Conservation (phyloP, 2,329 filamentous ascomycete species). For the Colletotrichum euphorbiae region DNA sequence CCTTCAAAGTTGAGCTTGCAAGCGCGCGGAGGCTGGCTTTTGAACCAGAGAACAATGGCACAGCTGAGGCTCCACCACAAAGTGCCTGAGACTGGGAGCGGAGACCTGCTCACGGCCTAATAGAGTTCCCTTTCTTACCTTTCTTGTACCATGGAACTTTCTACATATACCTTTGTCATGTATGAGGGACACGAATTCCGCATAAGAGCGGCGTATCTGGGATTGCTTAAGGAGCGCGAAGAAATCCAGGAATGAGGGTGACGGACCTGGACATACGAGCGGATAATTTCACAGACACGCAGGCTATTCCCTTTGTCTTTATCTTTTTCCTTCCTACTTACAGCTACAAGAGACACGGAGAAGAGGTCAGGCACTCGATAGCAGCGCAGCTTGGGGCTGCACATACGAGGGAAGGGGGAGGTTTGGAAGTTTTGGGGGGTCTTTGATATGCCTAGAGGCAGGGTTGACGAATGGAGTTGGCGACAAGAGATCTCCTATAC, state of each 20-base stretch:
- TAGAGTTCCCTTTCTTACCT: slow-evolving; percentile 28
- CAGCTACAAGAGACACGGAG: background rate
- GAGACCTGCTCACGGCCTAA: slow-evolving; percentile 3
- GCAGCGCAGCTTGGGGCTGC: slow-evolving; percentile 17
- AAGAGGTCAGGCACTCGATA: slow-evolving; percentile 6
- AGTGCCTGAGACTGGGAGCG: slow-evolving; percentile 45
- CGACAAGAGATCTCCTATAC: slow-evolving; percentile 5
- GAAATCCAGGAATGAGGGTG: slow-evolving; percentile 22
- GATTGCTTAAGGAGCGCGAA: slow-evolving; percentile 30
- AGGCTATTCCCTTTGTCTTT: slow-evolving; percentile 37
- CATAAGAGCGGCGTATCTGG: slow-evolving; percentile 40
- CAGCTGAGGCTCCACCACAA: slow-evolving; percentile 43
- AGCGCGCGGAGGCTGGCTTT: slow-evolving; percentile 42
- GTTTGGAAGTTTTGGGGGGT: slow-evolving; percentile 15
- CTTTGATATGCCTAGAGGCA: slow-evolving; percentile 31
- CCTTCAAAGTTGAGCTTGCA: slow-evolving; percentile 48
- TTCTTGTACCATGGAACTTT: slow-evolving; percentile 40
- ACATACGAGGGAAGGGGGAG: slow-evolving; percentile 14
- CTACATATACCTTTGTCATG: slow-evolving; percentile 41
- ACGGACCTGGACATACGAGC: slow-evolving; percentile 36
- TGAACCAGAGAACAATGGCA: slow-evolving; percentile 46
- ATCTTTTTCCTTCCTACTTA: slow-evolving; percentile 2
- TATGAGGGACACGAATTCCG: slow-evolving; percentile 40
- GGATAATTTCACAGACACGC: slow-evolving; percentile 35
- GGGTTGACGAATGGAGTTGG: slow-evolving; percentile 36